Base-by-base conservation (phyloP, 1,284 basidiomycete species). In the Neonothopanus nambi region DNA sequence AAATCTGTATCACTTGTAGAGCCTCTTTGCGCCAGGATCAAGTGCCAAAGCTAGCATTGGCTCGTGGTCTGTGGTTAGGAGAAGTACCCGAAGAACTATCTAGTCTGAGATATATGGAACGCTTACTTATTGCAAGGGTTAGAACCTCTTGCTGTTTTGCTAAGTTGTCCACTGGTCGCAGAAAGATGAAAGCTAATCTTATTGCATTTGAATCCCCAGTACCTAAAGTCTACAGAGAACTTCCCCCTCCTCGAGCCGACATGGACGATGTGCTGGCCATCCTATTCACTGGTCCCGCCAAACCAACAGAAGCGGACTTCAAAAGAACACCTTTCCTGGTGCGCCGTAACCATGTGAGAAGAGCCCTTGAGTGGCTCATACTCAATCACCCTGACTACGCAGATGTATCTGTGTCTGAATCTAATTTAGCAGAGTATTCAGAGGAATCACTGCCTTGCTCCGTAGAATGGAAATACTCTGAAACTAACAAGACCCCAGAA, bases 11-110 rank as follows among this genome's bases (percentile, higher is more conserved):
- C 7, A 15, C 26, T 9, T 65, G 64, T 51, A 8, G 51, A 3
- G 11, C 5, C 18, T 3, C 13, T 33, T 5, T 72, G 0, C 18
- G 49, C 3, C 57, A 62, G n/a, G 57, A 59, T 1, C 59, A 55
- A 36, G 49, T 68, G 12, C 71, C 71, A 7, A 43, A 39, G n/a
- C 21, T 53, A 40, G 60, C 70, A 13, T 48, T 76, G 7, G 68
- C 67, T 0, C 70, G 70, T 56, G 68, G 70, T 2, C 47, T 73
- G 1, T 77, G 73, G 74, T 21, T 76, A 0, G 73, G 74, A 15
- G 54, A 67, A 7, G 62, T 74, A 0, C 73, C 72, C 1, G 1
- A 44, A 20, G 56, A 62, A n/a, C 50, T 75, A 0, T 18, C 59
- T 41, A 61, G 11, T 30, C 49, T 69, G 1, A 54, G 35, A 6